Conservation (phyloP, 2,329 filamentous ascomycete species). For the Penicillium sp. region DNA sequence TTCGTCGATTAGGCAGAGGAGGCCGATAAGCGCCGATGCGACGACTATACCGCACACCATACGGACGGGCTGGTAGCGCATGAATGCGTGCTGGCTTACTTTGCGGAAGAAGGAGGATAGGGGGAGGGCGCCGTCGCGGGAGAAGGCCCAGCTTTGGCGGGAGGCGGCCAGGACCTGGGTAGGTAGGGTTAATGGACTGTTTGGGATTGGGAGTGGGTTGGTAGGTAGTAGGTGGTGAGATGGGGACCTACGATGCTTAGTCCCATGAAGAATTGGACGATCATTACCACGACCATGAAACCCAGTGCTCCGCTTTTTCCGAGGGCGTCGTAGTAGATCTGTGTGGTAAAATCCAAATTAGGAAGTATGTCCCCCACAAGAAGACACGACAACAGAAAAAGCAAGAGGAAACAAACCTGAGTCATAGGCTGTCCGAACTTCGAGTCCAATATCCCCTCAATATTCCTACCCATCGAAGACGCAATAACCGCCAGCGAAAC, state of each 20-base stretch:
- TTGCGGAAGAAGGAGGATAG: constrained; percentile 57
- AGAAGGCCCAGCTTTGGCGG: constrained; percentile 61
- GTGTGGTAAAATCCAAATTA: constrained; percentile 20
- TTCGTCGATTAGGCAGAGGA: constrained; percentile 56
- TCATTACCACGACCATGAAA: constrained; percentile 58
- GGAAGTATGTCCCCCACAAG: no score
- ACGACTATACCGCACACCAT: constrained; percentile 56
- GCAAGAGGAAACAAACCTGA: constrained; percentile 28
- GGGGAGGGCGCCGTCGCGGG: constrained; percentile 58
- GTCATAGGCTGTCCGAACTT: constrained; percentile 60
- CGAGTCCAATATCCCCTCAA: constrained; percentile 48
- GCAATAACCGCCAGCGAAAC: constrained; percentile 58
- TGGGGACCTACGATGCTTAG: constrained; percentile 46
- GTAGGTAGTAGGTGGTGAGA: not conserved
- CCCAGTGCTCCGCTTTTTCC: constrained; percentile 59
- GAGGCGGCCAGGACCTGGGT: constrained; percentile 52
- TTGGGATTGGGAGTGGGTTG: no score
- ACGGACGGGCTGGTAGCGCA: constrained; percentile 57
- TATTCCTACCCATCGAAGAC: constrained; percentile 54
- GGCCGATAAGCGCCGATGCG: constrained; percentile 52
- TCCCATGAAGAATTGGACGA: constrained; percentile 63
- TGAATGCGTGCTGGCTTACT: constrained; percentile 46
- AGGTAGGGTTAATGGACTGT: constrained; percentile 6
- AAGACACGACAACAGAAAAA: not conserved
- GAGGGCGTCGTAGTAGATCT: constrained; percentile 61